Evolutionary conservation across 1,139 yeast species (phyloP).

Genomic region (Yamadazyma oceani): DNA sequence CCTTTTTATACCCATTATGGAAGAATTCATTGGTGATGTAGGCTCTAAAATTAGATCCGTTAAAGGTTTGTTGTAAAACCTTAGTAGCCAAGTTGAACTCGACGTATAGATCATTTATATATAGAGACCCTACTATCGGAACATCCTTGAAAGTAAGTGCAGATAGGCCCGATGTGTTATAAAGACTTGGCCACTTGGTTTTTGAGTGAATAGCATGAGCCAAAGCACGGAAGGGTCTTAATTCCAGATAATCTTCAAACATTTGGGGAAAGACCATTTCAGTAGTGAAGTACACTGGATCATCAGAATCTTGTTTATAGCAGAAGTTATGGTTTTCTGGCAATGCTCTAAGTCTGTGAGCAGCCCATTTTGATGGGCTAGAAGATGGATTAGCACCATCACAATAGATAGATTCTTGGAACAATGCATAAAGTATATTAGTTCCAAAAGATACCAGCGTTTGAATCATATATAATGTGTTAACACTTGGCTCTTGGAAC

Average conservation of each 20-base stretch:
- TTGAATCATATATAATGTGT: constrained; percentile 32
- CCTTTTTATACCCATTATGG: constrained; percentile 51
- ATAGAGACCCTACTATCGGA: constrained; percentile 53
- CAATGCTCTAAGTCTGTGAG: constrained; percentile 37
- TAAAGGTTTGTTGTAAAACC: constrained; percentile 31
- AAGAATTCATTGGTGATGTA: constrained; percentile 51
- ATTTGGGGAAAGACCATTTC: constrained; percentile 57
- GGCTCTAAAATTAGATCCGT: constrained; percentile 34
- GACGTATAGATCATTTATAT: constrained; percentile 54
- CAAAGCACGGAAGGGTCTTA: constrained; percentile 39
- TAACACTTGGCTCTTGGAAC: constrained; percentile 36
- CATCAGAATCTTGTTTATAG: constrained; percentile 13
- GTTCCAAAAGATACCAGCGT: constrained; percentile 47
- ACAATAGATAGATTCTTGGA: constrained; percentile 59
- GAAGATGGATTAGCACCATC: constrained; percentile 30
- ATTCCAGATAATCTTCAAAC: constrained; percentile 48
- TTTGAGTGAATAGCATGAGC: constrained; percentile 44
- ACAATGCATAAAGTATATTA: constrained; percentile 51
- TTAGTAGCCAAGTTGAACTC: constrained; percentile 44
- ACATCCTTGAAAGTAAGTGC: constrained; percentile 32
- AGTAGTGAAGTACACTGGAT: constrained; percentile 50
- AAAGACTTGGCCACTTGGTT: constrained; percentile 42
- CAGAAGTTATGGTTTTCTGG: constrained; percentile 29
- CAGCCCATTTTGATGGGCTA: constrained; percentile 45
- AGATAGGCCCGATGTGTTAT: constrained; percentile 33